A percentile compares a stretch with the other conserved stretches of the same genome.
phyloP scores from a whole-genome alignment of 768 basidiomycete genomes.

The Tulasnella sp. region DNA sequence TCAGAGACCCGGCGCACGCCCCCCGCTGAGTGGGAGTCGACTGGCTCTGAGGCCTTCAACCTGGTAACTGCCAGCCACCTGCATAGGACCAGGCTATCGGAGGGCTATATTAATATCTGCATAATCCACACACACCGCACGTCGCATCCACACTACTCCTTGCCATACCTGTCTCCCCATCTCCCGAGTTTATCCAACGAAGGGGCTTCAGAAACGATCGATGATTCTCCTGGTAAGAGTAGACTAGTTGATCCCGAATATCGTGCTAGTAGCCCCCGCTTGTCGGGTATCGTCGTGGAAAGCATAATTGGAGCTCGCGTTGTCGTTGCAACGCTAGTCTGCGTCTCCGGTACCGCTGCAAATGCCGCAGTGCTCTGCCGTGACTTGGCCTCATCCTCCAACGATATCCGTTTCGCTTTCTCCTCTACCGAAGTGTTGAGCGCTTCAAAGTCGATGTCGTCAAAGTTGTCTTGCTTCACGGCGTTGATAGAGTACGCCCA shows the following conservation, averaged over 20 bases:
- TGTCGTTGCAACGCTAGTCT: too few relatives aligned
- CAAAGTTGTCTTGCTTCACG: slow-evolving; percentile 87
- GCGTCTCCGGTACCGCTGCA: too few relatives aligned
- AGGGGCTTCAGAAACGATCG: slow-evolving; percentile 62
- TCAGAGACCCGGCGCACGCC: too few relatives aligned
- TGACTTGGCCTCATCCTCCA: slow-evolving; percentile 27
- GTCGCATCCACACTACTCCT: neutral
- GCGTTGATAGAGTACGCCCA: slow-evolving; percentile 91
- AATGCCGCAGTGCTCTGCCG: neutral
- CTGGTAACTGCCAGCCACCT: too few relatives aligned
- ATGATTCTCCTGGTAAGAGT: slow-evolving; percentile 45
- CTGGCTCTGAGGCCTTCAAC: too few relatives aligned
- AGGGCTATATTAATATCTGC: too few relatives aligned
- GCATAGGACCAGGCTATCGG: too few relatives aligned
- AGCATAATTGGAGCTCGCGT: too few relatives aligned
- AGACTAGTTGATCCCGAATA: slow-evolving; percentile 35
- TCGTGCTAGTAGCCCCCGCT: slow-evolving; percentile 36
- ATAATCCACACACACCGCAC: too few relatives aligned
- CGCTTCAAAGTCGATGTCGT: slow-evolving; percentile 73
- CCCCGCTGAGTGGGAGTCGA: too few relatives aligned
- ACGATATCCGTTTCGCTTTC: slow-evolving; percentile 23
- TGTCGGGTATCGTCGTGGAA: too few relatives aligned
- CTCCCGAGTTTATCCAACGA: slow-evolving; percentile 49
- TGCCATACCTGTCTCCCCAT: slow-evolving; percentile 25
- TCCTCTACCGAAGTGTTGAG: slow-evolving; percentile 36